Conservation (phyloP, 768 basidiomycete species). For the Fomitopsis pulvina region DNA sequence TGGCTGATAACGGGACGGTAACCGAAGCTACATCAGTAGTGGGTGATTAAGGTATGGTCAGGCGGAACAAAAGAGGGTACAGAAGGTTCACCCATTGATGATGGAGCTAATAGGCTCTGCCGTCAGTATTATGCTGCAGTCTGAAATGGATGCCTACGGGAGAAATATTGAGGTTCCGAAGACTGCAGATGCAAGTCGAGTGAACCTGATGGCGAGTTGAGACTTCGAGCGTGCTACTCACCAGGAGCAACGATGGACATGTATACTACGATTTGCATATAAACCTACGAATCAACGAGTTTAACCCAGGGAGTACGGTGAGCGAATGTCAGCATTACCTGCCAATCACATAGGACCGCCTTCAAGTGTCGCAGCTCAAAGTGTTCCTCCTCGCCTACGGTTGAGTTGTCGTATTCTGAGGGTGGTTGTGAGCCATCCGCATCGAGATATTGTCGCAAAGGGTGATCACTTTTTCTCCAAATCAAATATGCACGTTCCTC, state of each 20-base stretch:
- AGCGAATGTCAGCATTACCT: constrained; percentile 33
- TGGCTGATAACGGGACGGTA: constrained; percentile 50
- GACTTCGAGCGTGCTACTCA: too few relatives aligned
- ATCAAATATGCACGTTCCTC: constrained; percentile 52
- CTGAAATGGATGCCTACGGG: constrained; percentile 41
- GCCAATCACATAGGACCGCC: constrained; percentile 57
- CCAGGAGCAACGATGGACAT: constrained; percentile 53
- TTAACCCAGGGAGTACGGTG: background rate
- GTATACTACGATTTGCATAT: constrained; percentile 48
- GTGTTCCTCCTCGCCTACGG: constrained; percentile 54
- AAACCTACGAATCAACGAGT: constrained; percentile 4
- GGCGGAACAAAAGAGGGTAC: background rate
- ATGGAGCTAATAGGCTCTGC: constrained; percentile 39
- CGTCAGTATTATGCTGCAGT: background rate
- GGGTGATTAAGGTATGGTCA: background rate
- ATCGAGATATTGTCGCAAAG: background rate
- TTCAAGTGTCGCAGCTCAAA: constrained; percentile 48
- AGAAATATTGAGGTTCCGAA: constrained; percentile 69
- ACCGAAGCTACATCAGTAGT: constrained; percentile 41
- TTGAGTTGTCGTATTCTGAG: constrained; percentile 50
- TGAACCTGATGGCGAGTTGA: background rate
- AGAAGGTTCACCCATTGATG: constrained; percentile 37
- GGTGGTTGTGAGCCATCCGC: too few relatives aligned
- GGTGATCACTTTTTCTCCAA: constrained; percentile 54
- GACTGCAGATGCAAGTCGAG: constrained; percentile 28